phyloP scores from a whole-genome alignment of 2,329 filamentous ascomycete genomes.

The Nannizzia gypsea region DNA sequence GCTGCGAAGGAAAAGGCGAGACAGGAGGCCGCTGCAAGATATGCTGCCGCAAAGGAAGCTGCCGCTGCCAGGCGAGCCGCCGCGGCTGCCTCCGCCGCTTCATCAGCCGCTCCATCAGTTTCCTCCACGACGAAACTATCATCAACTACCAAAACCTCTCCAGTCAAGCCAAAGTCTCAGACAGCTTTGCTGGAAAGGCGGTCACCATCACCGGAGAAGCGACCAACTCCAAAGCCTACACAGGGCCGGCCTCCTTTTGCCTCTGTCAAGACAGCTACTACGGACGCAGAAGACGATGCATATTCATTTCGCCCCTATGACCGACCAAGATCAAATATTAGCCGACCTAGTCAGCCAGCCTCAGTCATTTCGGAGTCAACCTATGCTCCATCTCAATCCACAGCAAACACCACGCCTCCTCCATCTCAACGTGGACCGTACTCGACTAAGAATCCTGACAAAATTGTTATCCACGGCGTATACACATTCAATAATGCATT shows the following conservation, averaged over 20 bases:
- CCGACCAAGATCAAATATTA: conserved; percentile 45
- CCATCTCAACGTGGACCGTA: conserved; percentile 68
- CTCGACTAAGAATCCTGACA: conserved; percentile 79
- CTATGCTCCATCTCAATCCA: conserved; percentile 74
- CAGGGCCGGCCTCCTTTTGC: conserved; percentile 13
- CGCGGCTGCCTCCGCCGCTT: conserved; percentile 28
- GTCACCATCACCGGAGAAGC: not conserved
- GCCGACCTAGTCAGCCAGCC: conserved; percentile 41
- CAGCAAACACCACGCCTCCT: conserved; percentile 70
- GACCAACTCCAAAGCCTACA: conserved; percentile 8
- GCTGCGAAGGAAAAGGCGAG: conserved; percentile 16
- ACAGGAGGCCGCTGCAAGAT: conserved; percentile 16
- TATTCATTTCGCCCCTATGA: conserved; percentile 72
- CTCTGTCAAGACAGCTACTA: conserved; percentile 28
- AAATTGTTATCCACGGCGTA: conserved; percentile 89
- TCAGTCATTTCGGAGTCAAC: conserved; percentile 72
- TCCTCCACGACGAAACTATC: conserved; percentile 21
- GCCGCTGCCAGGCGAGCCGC: conserved; percentile 24
- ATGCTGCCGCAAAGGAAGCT: conserved; percentile 26
- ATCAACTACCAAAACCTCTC: conserved; percentile 14
- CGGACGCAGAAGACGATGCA: conserved; percentile 49
- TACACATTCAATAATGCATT: conserved; percentile 87
- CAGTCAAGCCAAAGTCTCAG: conserved; percentile 19
- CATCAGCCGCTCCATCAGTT: conserved; percentile 16
- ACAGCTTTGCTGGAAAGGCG: conserved; percentile 32